phyloP scores from a whole-genome alignment of 2,329 filamentous ascomycete species.

The Diplocarpon rosae region DNA sequence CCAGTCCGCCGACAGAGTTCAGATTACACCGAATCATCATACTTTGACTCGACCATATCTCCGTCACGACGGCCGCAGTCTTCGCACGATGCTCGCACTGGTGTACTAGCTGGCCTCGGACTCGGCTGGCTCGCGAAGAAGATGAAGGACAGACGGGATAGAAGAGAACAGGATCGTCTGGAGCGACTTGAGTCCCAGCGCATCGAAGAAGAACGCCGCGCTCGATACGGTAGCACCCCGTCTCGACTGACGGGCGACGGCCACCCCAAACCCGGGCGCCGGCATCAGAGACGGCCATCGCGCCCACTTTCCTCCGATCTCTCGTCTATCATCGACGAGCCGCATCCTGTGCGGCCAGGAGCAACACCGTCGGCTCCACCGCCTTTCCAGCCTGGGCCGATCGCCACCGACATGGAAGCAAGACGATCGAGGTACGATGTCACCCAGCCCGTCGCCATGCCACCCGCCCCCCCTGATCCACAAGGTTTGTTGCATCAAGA shows the following conservation, averaged over 20 bases:
- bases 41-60: constrained; percentile 42
- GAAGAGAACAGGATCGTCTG: constrained; percentile 28
- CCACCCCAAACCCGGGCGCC: constrained; percentile 38
- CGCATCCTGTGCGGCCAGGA: constrained; percentile 30
- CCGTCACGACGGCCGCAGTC: constrained; percentile 46
- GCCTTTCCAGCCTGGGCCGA: constrained; percentile 11
- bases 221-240: constrained; percentile 40
- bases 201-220: constrained; percentile 46
- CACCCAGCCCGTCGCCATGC: constrained; percentile 36
- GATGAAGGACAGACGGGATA: constrained; percentile 45
- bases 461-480: constrained; percentile 42
- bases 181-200: constrained; percentile 30
- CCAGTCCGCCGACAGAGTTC: constrained; percentile 37
- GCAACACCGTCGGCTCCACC: constrained; percentile 28
- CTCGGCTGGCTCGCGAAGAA: constrained; percentile 59
- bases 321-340: constrained; percentile 22
- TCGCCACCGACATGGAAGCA: constrained; percentile 12
- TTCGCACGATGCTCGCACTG: constrained; percentile 31
- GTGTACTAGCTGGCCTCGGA: constrained; percentile 49
- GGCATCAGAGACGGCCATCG: constrained; percentile 19
- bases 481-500: constrained; percentile 33
- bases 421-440: constrained; percentile 32
- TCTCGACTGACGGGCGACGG: constrained; percentile 55
- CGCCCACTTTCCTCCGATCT: constrained; percentile 22
- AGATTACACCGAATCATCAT: constrained; percentile 34